Percentiles rank a stretch among this genome's conserved stretches.
Conservation (phyloP, 768 basidiomycete genomes). For the Mycena venus region DNA sequence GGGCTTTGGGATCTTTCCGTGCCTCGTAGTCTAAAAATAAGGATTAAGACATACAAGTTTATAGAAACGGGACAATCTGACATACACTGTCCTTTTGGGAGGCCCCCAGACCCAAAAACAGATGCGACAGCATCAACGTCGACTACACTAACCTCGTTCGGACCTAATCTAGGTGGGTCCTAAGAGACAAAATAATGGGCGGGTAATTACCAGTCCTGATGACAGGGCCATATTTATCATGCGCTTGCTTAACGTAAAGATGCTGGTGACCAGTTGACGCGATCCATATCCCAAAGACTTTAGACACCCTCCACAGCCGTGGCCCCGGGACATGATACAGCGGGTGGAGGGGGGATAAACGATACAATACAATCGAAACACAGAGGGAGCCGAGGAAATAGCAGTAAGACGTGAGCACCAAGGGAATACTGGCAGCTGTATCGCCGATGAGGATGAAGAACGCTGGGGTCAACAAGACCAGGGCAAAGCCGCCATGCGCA, state of each 20-base stretch:
- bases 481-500: background rate
- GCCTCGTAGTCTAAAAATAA: conserved; percentile 9
- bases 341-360: conserved; percentile 67
- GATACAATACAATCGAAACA: conserved; percentile 54
- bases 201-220: conserved; percentile 64
- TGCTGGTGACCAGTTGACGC: conserved; percentile 58
- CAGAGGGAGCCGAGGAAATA: conserved; percentile 46
- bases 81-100: conserved; percentile 28
- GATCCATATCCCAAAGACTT: conserved; percentile 50
- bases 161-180: background rate
- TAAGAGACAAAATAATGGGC: background rate
- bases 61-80: too few species aligned
- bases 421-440: background rate
- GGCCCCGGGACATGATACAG: conserved; percentile 67
- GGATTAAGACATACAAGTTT: background rate
- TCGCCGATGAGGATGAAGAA: background rate
- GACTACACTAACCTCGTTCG: conserved; percentile 23
- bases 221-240: conserved; percentile 67
- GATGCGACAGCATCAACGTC: conserved; percentile 23
- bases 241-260: conserved; percentile 56
- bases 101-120: conserved; percentile 18
- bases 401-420: background rate
- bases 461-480: background rate
- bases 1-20: conserved; percentile 8
- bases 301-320: conserved; percentile 52